These are phyloP conservation scores for Neurospora sp. DNA, from an alignment of 495 filamentous ascomycete genomes.

Conservation along the genomic window DNA sequence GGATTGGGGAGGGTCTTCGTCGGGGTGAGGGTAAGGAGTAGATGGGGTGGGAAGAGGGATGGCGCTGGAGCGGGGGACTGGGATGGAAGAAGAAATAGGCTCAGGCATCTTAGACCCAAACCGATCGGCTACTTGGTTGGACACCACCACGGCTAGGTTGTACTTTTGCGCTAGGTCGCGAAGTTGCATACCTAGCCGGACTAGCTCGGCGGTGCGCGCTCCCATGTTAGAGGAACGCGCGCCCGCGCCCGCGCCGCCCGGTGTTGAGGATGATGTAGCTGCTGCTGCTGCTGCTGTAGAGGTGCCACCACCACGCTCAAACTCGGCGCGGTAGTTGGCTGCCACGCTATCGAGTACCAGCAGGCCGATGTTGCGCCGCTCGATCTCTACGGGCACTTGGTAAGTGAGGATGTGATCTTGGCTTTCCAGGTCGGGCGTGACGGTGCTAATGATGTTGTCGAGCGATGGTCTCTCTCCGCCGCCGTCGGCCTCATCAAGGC, in stretches of 20 bases:
- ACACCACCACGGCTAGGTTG: conserved; percentile 74
- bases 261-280: neutral
- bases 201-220: conserved; percentile 55
- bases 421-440: conserved; percentile 83
- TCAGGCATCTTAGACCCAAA: conserved; percentile 36
- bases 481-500: conserved; percentile 13
- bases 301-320: conserved; percentile 54
- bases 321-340: conserved; percentile 90
- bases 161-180: conserved; percentile 62
- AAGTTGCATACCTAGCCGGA: conserved; percentile 65
- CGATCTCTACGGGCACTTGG: conserved; percentile 79
- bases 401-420: conserved; percentile 92
- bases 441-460: conserved; percentile 61
- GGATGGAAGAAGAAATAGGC: conserved; percentile 7
- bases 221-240: conserved; percentile 41
- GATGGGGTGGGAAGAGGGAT: conserved; percentile 12
- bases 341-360: conserved; percentile 84
- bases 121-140: conserved; percentile 93
- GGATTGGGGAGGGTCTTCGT: conserved; percentile 5
- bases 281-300: neutral
- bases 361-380: conserved; percentile 63
- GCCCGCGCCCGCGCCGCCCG: neutral
- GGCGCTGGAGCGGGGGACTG: neutral
- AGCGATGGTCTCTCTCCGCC: conserved; percentile 47
- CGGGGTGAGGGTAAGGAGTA: conserved; percentile 30